Conservation (phyloP, 768 basidiomycete species). For the Tricholoma terreum region DNA sequence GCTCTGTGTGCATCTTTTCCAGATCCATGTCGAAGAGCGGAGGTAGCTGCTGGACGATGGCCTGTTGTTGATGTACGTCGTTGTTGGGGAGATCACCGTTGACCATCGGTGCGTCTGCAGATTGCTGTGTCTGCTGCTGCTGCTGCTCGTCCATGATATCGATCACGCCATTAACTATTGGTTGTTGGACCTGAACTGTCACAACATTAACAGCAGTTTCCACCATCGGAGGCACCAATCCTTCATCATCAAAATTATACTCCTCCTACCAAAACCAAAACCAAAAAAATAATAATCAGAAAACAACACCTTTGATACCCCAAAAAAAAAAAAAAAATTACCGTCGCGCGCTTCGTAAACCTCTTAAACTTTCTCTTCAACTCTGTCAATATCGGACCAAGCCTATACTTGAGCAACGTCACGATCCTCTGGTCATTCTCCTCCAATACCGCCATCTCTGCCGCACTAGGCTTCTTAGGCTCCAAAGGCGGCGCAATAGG, state of each 20-base stretch:
- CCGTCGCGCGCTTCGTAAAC: constrained; percentile 77
- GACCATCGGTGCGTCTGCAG: constrained; percentile 24
- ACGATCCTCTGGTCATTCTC: constrained; percentile 78
- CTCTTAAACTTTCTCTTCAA: constrained; percentile 91
- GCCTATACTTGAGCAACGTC: constrained; percentile 82
- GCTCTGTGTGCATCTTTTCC: constrained; percentile 82
- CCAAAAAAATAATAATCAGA: background rate
- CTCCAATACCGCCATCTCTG: constrained; percentile 78
- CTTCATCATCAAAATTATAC: constrained; percentile 53
- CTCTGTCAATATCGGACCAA: constrained; percentile 86
- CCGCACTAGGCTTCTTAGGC: constrained; percentile 75
- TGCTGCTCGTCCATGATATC: constrained; percentile 43
- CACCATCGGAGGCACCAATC: constrained; percentile 5
- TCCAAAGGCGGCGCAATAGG: constrained; percentile 89
- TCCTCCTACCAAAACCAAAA: constrained; percentile 56
- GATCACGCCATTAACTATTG: constrained; percentile 38
- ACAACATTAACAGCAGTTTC: constrained; percentile 25
- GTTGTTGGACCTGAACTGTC: constrained; percentile 35
- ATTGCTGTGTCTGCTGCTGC: background rate
- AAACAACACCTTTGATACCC: constrained; percentile 5
- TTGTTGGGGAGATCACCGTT: constrained; percentile 40
- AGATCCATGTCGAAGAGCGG: constrained; percentile 84
- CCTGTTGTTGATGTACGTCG: constrained; percentile 23
- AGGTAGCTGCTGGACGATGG: constrained; percentile 38
- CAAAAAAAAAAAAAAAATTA: constrained; percentile 36